Evolutionary conservation across 1,284 basidiomycete species (phyloP), one percentile per base, ranked within the genome.

Genomic region (Cutaneotrichosporon sp.): DNA sequence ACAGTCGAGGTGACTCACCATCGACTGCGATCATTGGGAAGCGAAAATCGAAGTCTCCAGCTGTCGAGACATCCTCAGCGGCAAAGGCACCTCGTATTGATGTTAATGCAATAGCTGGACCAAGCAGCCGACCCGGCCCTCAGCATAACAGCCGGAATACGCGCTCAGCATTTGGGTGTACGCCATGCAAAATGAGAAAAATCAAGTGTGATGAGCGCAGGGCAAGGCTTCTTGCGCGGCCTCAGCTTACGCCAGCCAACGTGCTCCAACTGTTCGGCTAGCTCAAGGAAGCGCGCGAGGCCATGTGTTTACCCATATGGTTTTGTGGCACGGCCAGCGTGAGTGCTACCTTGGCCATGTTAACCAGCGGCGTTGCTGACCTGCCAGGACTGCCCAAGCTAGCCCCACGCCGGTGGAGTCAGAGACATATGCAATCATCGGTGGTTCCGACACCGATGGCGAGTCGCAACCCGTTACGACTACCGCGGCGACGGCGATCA

Each of bases 151-250:
- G 15, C 23, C 36, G 18, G 48, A 52, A 41, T n/a, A 43, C 35
- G 18, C 42, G 54, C 33, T 52, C 50, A 13, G 54, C 51, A 33
- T 56, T 56, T n/a, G 54, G 54, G 4, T 56, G 54, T 37, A 47
- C 46, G 18, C 46, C 50, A 4, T 56, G 54, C 34, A 56, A 56
- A 42, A 51, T 52, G 38, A 50, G 54, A 10, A 56, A 56, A 22
- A 51, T 56, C 33, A 56, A 56, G 43, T 56, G 54, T 9, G 54
- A 56, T n/a, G 46, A 56, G 38, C 38, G 39, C 33, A 18, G 54
- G 18, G 21, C 7, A 36, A 17, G 17, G 8, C 15, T 4, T 30
- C 26, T 30, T 5, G 5, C 10, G 5, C 4, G 14, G 5, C 18
- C 36, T 39, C 14, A 51, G 8, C 43, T 45, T 17, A 13, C 22